Percentiles rank a stretch among this genome's conserved stretches.
These are phyloP conservation scores for Tolypocladium tundrense DNA, from an alignment of 2,329 filamentous ascomycete species.

Conservation along the genomic window DNA sequence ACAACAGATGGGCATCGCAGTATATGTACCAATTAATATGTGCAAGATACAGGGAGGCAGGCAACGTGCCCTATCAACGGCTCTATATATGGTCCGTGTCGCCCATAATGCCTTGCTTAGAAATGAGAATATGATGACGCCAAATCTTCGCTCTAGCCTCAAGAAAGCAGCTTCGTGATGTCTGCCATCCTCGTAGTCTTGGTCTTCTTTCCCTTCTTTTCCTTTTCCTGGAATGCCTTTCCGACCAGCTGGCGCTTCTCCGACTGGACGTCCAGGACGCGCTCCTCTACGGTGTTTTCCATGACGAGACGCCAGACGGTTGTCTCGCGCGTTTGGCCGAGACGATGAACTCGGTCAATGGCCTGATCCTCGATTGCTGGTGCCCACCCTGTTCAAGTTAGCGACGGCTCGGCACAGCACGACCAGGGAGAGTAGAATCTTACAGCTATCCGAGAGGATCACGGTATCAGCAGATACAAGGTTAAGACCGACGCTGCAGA, in stretches of 20 bases:
- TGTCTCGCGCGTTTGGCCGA: constrained; percentile 71
- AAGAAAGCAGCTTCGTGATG: constrained; percentile 36
- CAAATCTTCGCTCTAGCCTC: neutral
- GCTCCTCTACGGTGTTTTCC: constrained; percentile 70
- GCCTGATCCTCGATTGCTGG: constrained; percentile 90
- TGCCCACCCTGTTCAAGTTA: constrained; percentile 58
- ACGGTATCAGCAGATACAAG: constrained; percentile 80
- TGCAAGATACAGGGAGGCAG: neutral
- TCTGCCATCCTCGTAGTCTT: constrained; percentile 49
- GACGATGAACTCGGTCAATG: constrained; percentile 74
- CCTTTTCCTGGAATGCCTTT: constrained; percentile 69
- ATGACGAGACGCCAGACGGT: constrained; percentile 76
- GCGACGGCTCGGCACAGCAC: neutral
- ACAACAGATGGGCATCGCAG: neutral
- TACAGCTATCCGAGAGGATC: constrained; percentile 67
- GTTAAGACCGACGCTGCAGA: constrained; percentile 79
- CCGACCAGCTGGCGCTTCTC: constrained; percentile 70
- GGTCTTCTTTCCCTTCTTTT: constrained; percentile 35
- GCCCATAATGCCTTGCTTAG: neutral
- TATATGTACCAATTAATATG: neutral
- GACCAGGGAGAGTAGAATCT: constrained; percentile 10
- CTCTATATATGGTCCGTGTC: neutral
- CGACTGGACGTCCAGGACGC: constrained; percentile 66
- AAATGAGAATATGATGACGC: neutral
- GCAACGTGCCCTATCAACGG: neutral